Conservation (phyloP, 2,329 filamentous ascomycete genomes). For the Didymella pinodella region DNA sequence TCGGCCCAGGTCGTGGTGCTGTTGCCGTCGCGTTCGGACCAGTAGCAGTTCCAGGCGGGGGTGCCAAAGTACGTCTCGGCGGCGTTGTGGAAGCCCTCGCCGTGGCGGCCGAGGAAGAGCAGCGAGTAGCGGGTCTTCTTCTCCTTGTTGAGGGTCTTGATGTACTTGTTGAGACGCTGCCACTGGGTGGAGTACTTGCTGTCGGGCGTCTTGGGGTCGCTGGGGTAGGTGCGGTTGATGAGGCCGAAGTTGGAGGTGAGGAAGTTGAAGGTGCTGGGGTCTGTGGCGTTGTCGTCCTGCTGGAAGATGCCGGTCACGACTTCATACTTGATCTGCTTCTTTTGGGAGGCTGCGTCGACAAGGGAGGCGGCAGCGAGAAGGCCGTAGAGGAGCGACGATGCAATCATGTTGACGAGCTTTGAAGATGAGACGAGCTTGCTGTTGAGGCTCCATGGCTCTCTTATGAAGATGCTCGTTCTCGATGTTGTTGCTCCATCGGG, state of each 20-base stretch:
- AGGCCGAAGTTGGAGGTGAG: conserved; percentile 67
- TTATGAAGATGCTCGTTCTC: conserved; percentile 17
- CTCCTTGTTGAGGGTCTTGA: conserved; percentile 62
- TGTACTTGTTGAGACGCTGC: conserved; percentile 68
- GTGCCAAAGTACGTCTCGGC: conserved; percentile 73
- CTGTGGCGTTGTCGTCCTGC: conserved; percentile 67
- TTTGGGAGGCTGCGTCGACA: conserved; percentile 25
- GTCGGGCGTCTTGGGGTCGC: conserved; percentile 54
- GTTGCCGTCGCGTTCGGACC: conserved; percentile 70
- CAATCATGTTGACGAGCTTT: conserved; percentile 25
- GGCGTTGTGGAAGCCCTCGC: conserved; percentile 71
- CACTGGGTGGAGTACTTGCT: conserved; percentile 64
- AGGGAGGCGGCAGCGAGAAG: conserved; percentile 30
- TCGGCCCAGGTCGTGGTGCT: conserved; percentile 70
- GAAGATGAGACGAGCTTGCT: neutral
- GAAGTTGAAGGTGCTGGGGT: conserved; percentile 62
- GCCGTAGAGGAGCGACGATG: conserved; percentile 28
- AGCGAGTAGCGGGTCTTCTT: conserved; percentile 67
- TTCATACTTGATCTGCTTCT: conserved; percentile 64
- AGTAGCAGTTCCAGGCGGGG: conserved; percentile 75
- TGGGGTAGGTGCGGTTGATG: conserved; percentile 68
- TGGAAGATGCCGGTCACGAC: conserved; percentile 69
- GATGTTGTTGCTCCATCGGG: neutral
- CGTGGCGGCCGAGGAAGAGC: conserved; percentile 73
- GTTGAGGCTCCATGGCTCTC: conserved; percentile 8